Conservation (phyloP, 1,284 basidiomycete species). For the Trichosporon inkin region DNA sequence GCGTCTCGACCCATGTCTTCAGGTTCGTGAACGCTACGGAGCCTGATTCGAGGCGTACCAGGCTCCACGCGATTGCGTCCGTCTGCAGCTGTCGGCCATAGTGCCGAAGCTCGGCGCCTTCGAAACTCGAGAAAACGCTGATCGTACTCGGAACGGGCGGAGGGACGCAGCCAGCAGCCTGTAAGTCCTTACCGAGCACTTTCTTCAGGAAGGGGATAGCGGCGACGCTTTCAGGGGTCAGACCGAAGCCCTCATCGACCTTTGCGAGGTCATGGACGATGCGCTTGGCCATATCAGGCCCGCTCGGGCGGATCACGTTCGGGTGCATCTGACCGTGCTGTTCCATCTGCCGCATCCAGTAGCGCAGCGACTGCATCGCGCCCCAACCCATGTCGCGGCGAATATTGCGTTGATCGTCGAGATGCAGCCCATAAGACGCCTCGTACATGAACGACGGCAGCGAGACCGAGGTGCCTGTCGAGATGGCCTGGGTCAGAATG, state of each 20-base stretch:
- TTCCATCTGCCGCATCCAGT: slow-evolving; percentile 30
- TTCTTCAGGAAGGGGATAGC: slow-evolving; percentile 32
- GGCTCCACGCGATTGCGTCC: slow-evolving; percentile 22
- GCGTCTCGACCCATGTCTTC: slow-evolving; percentile 21
- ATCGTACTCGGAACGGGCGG: slow-evolving; percentile 13
- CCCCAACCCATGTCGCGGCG: slow-evolving; percentile 43
- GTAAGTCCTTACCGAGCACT: slow-evolving; percentile 26
- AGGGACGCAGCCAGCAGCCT: slow-evolving; percentile 12
- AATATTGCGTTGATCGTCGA: slow-evolving; percentile 37
- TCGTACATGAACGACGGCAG: slow-evolving; percentile 37
- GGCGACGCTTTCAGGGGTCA: slow-evolving; percentile 27
- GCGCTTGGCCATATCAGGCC: slow-evolving; percentile 21
- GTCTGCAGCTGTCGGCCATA: slow-evolving; percentile 30
- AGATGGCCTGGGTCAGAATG: slow-evolving; percentile 23
- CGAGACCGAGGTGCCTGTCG: slow-evolving; percentile 14
- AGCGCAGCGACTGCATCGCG: slow-evolving; percentile 36
- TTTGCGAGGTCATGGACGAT: slow-evolving; percentile 24
- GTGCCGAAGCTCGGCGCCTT: slow-evolving; percentile 23
- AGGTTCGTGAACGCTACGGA: slow-evolving; percentile 18
- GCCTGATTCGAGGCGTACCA: slow-evolving; percentile 19
- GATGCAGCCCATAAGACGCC: slow-evolving; percentile 40
- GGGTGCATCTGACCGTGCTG: neutral
- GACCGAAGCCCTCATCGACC: slow-evolving; percentile 28
- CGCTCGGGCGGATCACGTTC: neutral
- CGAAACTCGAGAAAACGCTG: slow-evolving; percentile 26